Percentiles rank a stretch among this genome's conserved stretches.
These are phyloP conservation scores for Trichoderma aggressivum DNA, from an alignment of 2,329 filamentous ascomycete species.

Conservation along the genomic window DNA sequence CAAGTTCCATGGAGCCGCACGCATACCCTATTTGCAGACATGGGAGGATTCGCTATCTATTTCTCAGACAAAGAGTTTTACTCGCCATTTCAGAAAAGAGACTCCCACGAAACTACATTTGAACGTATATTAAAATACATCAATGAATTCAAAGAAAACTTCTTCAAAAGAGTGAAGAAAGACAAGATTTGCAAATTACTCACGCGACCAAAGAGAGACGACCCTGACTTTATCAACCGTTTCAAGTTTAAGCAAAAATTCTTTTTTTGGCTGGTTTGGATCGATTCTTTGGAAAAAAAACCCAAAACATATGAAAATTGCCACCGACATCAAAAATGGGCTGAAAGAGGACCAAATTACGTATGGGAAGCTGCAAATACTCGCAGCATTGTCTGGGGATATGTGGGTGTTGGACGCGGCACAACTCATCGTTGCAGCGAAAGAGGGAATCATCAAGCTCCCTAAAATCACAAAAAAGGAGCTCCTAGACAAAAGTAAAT, in stretches of 20 bases:
- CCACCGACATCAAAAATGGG: not conserved
- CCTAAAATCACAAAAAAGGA: not conserved
- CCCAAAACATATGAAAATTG: rapidly evolving
- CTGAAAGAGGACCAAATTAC: too few species aligned
- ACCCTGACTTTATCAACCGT: not conserved
- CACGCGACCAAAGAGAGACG: not conserved
- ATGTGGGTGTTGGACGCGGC: not conserved
- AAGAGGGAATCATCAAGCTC: not conserved
- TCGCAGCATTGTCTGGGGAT: not conserved
- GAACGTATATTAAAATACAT: not conserved
- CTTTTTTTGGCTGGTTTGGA: not conserved
- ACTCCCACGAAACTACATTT: not conserved
- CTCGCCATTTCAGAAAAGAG: not conserved
- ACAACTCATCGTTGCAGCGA: not conserved
- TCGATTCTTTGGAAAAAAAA: not conserved
- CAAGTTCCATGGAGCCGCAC: not conserved
- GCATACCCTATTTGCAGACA: not conserved
- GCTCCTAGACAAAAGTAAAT: not conserved
- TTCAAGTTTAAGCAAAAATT: not conserved
- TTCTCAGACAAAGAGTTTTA: not conserved
- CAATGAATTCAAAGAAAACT: not conserved
- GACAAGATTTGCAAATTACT: not conserved
- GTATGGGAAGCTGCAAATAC: not conserved
- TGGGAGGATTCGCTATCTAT: not conserved
- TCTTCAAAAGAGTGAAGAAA: rapidly evolving